Evolutionary conservation across 2,329 filamentous ascomycete species (phyloP), one percentile per base, ranked within the genome.

Genomic region (Sarocladiaceae sp.): DNA sequence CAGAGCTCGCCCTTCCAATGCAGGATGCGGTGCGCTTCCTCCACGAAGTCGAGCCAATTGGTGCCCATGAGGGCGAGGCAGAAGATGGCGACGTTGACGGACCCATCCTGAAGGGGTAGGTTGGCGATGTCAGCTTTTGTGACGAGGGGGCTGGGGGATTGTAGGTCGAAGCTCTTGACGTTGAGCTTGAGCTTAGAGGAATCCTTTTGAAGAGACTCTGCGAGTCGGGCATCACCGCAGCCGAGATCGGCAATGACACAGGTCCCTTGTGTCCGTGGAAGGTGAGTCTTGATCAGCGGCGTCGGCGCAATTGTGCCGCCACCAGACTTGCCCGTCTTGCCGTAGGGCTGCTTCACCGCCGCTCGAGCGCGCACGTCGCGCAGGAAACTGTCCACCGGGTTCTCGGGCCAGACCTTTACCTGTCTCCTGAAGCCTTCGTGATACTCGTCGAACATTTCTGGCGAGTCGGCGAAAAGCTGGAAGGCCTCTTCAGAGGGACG

Each of bases 1-100:
- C 93, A 98, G 44, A 95, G 81, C 70, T 98, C 93, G 53, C 93
- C 93, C 59, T 93, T 91, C 78, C 89, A 90, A 58, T 88, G 84
- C 49, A 98, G 76, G 43, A 97, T 75, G 44, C 93, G 83, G 70
- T 88, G 95, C 12, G 91, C 91, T 68, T 98, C 93, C 66, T 97
- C 93, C 56, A 98, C 78, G 62, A 98, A 97, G 55, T 88, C 83
- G 44, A 95, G 78, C 91, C 93, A 98, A 68, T 98, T 98, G 45
- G 93, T 98, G 58, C 93, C 93, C 93, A 98, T 98, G 47, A 98
- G 78, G 41, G 91, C 93, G 24, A 98, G 76, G 64, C 93, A 98
- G 72, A 97, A 97, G 53, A 98, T 83, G 40, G 87, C 87, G 4
- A 98, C 75, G 62, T 98, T 89, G 49, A 89, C 82, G 49, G 77